Evolutionary conservation across 2,329 filamentous ascomycete genomes (phyloP).

Genomic region (Penicillium sp.): DNA sequence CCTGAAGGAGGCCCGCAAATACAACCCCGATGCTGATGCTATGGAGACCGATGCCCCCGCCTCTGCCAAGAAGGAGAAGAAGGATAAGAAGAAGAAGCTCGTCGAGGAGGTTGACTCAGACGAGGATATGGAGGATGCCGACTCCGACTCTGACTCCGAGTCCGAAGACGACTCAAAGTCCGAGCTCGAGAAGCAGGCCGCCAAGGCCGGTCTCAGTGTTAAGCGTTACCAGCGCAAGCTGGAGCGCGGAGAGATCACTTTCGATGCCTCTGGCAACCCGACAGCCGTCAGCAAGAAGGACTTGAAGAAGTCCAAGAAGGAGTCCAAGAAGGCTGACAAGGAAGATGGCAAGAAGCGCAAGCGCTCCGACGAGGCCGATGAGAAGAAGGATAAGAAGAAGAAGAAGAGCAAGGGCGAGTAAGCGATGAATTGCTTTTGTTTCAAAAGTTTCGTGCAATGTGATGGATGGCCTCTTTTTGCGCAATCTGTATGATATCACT

Average conservation of each 20-base stretch:
- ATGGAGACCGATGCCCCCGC: slow-evolving; percentile 66
- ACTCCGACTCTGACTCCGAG: slow-evolving; percentile 34
- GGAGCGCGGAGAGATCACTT: slow-evolving; percentile 71
- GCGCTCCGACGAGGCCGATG: slow-evolving; percentile 57
- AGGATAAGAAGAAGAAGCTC: slow-evolving; percentile 50
- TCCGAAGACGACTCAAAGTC: slow-evolving; percentile 27
- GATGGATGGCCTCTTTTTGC: slow-evolving; percentile 24
- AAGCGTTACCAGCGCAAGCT: slow-evolving; percentile 78
- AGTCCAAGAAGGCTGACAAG: slow-evolving; percentile 55
- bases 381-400: slow-evolving; percentile 46
- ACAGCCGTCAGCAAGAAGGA: slow-evolving; percentile 73
- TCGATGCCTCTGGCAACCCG: slow-evolving; percentile 65
- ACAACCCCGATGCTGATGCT: slow-evolving; percentile 92
- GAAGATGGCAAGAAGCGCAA: slow-evolving; percentile 73
- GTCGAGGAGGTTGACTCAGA: slow-evolving; percentile 46
- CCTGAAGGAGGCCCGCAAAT: slow-evolving; percentile 88
- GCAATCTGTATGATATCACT: slow-evolving; percentile 48
- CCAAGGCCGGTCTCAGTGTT: slow-evolving; percentile 67
- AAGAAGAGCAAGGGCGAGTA: slow-evolving; percentile 58
- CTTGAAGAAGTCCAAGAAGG: slow-evolving; percentile 70
- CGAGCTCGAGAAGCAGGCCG: slow-evolving; percentile 60
- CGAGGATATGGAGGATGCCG: slow-evolving; percentile 47
- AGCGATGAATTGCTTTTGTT: slow-evolving; percentile 47
- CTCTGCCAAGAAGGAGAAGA: slow-evolving; percentile 43
- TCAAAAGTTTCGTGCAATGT: slow-evolving; percentile 38